Evolutionary conservation across 2,329 filamentous ascomycete species (phyloP).

Genomic region (Clonostachys byssicola): DNA sequence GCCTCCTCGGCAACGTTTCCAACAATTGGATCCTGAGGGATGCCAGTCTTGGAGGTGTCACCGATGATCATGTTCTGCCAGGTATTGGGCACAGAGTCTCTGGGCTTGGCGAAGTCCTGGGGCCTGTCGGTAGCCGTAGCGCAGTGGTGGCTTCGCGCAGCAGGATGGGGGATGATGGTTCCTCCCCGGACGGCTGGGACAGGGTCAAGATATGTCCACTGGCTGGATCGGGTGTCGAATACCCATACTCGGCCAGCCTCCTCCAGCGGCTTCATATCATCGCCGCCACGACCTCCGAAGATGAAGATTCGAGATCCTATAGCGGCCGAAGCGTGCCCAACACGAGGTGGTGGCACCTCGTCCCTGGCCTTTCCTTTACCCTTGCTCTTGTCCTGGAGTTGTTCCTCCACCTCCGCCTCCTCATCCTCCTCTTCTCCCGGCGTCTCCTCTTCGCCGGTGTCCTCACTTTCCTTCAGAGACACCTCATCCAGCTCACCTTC

Average conservation of each 20-base stretch:
- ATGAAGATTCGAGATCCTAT: constrained; percentile 71
- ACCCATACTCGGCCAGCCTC: constrained; percentile 74
- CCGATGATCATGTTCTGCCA: constrained; percentile 55
- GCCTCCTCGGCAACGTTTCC: constrained; percentile 53
- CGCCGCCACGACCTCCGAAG: constrained; percentile 74
- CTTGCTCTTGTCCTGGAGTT: constrained; percentile 21
- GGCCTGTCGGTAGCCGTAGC: constrained; percentile 54
- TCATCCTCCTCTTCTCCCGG: constrained; percentile 1
- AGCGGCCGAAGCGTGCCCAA: constrained; percentile 68
- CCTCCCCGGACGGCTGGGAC: constrained; percentile 34
- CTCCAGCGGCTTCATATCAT: constrained; percentile 65
- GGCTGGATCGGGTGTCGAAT: constrained; percentile 60
- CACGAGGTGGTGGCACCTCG: constrained; percentile 58
- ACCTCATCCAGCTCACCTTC: constrained; percentile 3
- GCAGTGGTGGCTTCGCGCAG: constrained; percentile 68
- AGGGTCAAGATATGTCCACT: constrained; percentile 65
- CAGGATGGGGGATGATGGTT: constrained; percentile 41
- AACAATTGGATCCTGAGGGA: constrained; percentile 54
- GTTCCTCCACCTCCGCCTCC: not conserved
- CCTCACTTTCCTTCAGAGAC: not conserved
- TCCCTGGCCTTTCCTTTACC: constrained; percentile 27
- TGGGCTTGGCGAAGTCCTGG: constrained; percentile 35
- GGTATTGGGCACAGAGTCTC: constrained; percentile 30
- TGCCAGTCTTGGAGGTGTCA: constrained; percentile 48
- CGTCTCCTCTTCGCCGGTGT: constrained; percentile 1